Conservation (phyloP, 2,329 filamentous ascomycete genomes). For the Phyllosticta citriasiana region DNA sequence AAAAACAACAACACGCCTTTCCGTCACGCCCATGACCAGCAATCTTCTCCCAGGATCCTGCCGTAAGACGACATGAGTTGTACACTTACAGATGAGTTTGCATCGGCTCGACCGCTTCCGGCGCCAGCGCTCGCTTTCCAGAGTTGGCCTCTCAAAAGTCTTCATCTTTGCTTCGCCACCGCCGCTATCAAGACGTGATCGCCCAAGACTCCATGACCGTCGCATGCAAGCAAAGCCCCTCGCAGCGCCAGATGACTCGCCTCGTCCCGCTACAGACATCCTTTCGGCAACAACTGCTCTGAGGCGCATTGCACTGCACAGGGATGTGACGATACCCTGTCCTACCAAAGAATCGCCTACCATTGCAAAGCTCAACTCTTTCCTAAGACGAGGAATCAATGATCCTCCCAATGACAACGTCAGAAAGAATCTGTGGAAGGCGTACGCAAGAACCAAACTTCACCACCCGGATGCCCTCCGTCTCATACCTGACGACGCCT, state of each 20-base stretch:
- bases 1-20: too few species aligned
- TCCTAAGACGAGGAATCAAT: slow-evolving; percentile 12
- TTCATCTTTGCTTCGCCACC: neutral
- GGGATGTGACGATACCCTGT: neutral
- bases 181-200: neutral
- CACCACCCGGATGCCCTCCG: slow-evolving; percentile 13
- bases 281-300: neutral
- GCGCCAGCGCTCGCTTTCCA: neutral
- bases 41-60: neutral
- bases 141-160: neutral
- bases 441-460: slow-evolving; percentile 19
- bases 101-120: neutral
- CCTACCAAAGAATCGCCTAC: neutral
- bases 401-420: slow-evolving; percentile 6
- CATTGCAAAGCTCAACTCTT: slow-evolving; percentile 12
- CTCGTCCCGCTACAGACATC: too few species aligned
- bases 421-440: slow-evolving; percentile 20
- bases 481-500: slow-evolving; percentile 19
- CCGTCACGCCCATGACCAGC: too few species aligned
- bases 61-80: neutral
- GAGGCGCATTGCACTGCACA: neutral
- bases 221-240: neutral
- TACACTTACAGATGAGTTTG: neutral
- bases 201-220: neutral
- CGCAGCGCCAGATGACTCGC: neutral